Base-by-base conservation (phyloP, 805 yeast genomes). In the Naumovozyma castellii region DNA sequence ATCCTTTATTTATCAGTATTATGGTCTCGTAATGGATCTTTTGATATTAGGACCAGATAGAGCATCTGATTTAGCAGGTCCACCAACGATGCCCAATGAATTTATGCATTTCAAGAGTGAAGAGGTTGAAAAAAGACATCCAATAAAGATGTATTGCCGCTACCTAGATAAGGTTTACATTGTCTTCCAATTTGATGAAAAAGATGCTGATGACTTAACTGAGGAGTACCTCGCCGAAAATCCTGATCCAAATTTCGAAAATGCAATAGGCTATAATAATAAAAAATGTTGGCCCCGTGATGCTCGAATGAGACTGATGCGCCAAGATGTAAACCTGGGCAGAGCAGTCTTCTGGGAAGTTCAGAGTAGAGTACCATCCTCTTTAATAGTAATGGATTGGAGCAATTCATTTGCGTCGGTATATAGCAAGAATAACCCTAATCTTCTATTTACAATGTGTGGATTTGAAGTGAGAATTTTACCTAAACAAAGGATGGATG, bases 271-370 rank as follows among this genome's bases (percentile, higher is more conserved):
- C 0, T 90, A 87, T 59, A 84, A 83, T 53, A 90, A 86, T 49
- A 82, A 83, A 49, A 78, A 78, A 37, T 87, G 97, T 56, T 92
- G 99, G 99, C 96, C 98, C 3, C 67, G 84, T 34, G 97, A 92
- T 56, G 67, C 80, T 16, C 73, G 97, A 43, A 92, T 92, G 97
- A 75, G 86, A 48, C 63, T 92, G 37, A 79, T 88, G 78, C 71
- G 96, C 34, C 81, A 79, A 43, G 98, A 92, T 63, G 97, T 90
- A 3, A 84, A 86, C 48, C 67, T 92, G 4, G 98, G 97, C 2
- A 68, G 92, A 41, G 97, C 97, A 1, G 82, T 80, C 0, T 85
- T 82, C 56, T 86, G 96, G 95, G 97, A 92, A 58, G 64, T 92
- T 28, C 70, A 77, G 32, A 78, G 82, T 14, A 70, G 97, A 29